phyloP scores from a whole-genome alignment of 202 grass and related monocot species.

The Miscanthus sacchariflorus region DNA sequence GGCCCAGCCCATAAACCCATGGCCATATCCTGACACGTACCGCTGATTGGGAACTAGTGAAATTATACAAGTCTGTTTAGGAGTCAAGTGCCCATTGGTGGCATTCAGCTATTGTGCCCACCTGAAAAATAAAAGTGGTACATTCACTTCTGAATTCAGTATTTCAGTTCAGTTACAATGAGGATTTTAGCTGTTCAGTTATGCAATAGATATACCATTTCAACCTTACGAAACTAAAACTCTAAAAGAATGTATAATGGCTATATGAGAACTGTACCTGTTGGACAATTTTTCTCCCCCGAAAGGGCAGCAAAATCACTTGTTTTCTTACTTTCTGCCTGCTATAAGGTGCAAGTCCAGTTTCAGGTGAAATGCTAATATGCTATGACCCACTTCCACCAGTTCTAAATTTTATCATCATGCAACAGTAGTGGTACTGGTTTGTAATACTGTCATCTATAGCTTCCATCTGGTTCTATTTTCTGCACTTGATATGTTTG shows the following conservation, averaged over 20 bases:
- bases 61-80: neutral
- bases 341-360: neutral
- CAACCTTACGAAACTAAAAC: neutral
- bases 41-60: neutral
- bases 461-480: neutral
- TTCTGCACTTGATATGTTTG: neutral
- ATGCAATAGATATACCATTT: neutral
- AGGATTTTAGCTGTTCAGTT: neutral
- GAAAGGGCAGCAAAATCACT: no score
- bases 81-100: neutral
- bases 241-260: neutral
- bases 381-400: neutral
- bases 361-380: neutral
- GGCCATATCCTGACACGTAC: no score
- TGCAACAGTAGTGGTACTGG: neutral
- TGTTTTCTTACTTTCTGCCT: no score
- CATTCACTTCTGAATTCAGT: neutral
- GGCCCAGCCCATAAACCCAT: no score
- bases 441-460: neutral
- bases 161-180: neutral
- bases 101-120: neutral
- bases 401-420: neutral
- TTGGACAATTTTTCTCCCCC: no score
- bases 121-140: neutral
- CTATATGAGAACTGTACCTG: neutral